These are phyloP conservation scores for Hymenoscyphus linearis DNA, from an alignment of 2,329 filamentous ascomycete genomes.

Conservation along the genomic window DNA sequence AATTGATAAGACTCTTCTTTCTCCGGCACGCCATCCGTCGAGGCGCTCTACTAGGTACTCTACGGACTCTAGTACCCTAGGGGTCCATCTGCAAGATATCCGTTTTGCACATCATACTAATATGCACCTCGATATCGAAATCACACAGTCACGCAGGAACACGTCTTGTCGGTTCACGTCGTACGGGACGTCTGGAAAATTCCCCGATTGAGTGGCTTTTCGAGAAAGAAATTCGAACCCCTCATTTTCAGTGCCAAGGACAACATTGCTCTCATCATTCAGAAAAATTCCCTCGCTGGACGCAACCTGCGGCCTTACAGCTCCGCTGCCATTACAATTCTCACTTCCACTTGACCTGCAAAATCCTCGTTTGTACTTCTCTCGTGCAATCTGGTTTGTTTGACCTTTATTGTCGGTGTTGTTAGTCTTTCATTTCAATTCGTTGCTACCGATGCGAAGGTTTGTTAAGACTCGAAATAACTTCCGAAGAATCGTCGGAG, in stretches of 20 bases:
- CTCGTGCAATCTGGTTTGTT: background rate
- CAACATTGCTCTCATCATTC: background rate
- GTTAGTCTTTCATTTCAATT: no score
- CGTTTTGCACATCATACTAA: background rate
- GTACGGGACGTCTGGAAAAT: slow-evolving; percentile 7
- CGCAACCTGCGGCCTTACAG: background rate
- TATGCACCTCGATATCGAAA: slow-evolving; percentile 10
- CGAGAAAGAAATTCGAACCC: background rate
- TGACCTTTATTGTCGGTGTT: background rate
- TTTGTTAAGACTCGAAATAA: background rate
- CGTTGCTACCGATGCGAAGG: background rate
- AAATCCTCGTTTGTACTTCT: background rate
- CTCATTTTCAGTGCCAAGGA: background rate
- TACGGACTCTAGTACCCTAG: no score
- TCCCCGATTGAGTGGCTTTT: slow-evolving; percentile 2
- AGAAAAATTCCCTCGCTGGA: background rate
- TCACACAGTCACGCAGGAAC: slow-evolving; percentile 8
- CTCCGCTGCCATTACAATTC: no score
- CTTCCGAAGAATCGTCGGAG: background rate
- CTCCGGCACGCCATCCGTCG: background rate
- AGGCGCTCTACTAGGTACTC: background rate
- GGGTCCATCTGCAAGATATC: slow-evolving; percentile 1
- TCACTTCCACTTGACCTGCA: background rate
- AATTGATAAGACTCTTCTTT: background rate
- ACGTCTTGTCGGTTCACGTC: slow-evolving; percentile 1